Percentiles rank a stretch among this genome's conserved stretches.
These are phyloP conservation scores for Vinca minor DNA, from an alignment of 257 asterid genomes.

Conservation along the genomic window DNA sequence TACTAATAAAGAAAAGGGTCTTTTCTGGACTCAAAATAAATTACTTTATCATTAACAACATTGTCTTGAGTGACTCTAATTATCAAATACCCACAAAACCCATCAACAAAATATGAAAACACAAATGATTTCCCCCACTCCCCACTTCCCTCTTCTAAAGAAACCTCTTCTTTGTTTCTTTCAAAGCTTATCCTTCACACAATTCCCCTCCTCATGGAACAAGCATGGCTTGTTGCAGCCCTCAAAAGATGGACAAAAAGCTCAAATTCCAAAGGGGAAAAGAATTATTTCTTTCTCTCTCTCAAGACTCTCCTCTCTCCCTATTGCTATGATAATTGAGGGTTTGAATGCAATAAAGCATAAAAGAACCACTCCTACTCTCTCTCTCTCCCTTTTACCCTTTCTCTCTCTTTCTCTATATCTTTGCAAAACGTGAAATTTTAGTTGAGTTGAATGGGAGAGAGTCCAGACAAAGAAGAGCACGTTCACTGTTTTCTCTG, in stretches of 20 bases:
- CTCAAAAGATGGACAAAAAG: conserved; percentile 55
- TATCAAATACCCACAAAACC: conserved; percentile 15
- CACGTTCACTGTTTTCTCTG: conserved; percentile 51
- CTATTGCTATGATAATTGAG: conserved; percentile 17
- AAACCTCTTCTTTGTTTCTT: conserved; percentile 16
- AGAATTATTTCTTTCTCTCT: conserved; percentile 22
- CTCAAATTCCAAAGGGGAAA: conserved; percentile 42
- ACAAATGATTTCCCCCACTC: conserved; percentile 18
- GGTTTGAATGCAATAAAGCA: conserved; percentile 20
- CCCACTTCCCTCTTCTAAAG: conserved; percentile 18
- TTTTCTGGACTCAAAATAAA: conserved; percentile 22
- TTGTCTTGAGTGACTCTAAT: conserved; percentile 25
- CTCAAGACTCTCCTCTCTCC: conserved; percentile 12
- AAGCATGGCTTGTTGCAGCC: conserved; percentile 56
- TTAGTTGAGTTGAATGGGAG: conserved; percentile 26
- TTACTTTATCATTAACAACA: conserved; percentile 29
- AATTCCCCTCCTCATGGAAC: conserved; percentile 42
- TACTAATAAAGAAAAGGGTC: conserved; percentile 26
- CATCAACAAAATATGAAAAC: conserved; percentile 15
- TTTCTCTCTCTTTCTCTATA: conserved; percentile 13
- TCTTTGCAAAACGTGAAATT: conserved; percentile 39
- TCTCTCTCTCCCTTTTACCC: background rate
- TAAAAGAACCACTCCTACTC: conserved; percentile 9
- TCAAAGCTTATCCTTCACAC: conserved; percentile 18
- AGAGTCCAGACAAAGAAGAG: conserved; percentile 43